phyloP scores from a whole-genome alignment of 2,329 filamentous ascomycete species.

The Diaporthe nobilis region DNA sequence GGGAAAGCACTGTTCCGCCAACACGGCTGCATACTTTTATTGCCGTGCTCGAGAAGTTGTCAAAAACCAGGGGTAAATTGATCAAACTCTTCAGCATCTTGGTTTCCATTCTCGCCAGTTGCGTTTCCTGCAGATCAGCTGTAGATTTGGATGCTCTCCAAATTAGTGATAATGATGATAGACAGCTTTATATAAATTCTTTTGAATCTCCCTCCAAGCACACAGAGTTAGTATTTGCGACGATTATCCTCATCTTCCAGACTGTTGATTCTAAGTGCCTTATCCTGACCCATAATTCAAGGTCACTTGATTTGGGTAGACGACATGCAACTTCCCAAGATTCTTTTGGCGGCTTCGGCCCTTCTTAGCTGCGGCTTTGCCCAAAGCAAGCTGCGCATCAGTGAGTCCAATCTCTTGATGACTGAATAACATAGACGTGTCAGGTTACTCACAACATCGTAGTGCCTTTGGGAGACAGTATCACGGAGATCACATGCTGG shows the following conservation, averaged over 20 bases:
- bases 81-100: not conserved
- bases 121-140: not conserved
- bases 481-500: conserved; percentile 63
- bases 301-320: not conserved
- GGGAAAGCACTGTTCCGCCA: not conserved
- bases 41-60: not conserved
- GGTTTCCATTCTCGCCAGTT: not conserved
- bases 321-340: not conserved
- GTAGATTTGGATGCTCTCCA: not conserved
- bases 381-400: conserved; percentile 12
- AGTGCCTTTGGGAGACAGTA: conserved; percentile 61
- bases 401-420: not conserved
- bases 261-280: too few relatives aligned
- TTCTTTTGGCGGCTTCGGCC: not conserved
- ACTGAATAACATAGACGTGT: not conserved
- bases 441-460: not conserved
- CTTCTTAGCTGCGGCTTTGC: not conserved
- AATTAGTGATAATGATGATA: not conserved
- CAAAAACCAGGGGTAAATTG: not conserved
- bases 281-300: too few relatives aligned
- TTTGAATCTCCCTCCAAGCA: not conserved
- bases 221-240: not conserved
- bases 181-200: not conserved
- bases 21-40: conserved; percentile 7
- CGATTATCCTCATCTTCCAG: not conserved